These are phyloP conservation scores for Paramecium bursaria DNA, from an alignment of 73 alveolate species.

Conservation along the genomic window DNA sequence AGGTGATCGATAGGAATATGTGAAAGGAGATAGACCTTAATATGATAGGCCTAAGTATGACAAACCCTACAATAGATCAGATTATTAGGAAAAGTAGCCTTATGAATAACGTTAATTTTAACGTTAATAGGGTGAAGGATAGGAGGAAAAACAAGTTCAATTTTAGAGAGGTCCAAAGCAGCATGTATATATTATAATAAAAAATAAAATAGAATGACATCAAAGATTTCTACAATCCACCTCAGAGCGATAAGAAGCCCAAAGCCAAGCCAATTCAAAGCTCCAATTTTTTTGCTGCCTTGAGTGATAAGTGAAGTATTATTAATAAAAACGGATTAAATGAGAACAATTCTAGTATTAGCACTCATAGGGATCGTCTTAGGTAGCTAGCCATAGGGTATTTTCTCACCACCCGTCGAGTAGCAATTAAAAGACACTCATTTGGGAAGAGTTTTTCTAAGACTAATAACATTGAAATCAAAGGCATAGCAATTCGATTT, in stretches of 20 bases:
- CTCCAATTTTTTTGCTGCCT: neutral
- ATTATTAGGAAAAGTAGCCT: no score
- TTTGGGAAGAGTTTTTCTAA: constrained; percentile 46
- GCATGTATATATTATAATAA: neutral
- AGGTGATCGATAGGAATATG: neutral
- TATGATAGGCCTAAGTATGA: no score
- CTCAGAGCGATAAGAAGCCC: neutral
- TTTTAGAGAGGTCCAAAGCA: neutral
- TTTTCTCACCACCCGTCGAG: neutral
- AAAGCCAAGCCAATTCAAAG: neutral
- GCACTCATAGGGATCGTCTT: neutral
- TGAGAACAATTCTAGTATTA: neutral
- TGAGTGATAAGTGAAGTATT: no score
- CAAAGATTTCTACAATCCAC: neutral
- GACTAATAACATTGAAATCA: constrained; percentile 26
- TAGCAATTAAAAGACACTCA: neutral
- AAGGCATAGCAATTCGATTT: constrained; percentile 59
- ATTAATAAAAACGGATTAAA: neutral
- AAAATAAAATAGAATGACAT: neutral
- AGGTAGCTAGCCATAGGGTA: neutral
- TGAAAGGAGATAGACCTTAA: no score
- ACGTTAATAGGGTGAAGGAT: neutral
- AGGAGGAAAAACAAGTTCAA: neutral
- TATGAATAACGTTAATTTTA: no score
- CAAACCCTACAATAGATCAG: no score